Base-by-base conservation (phyloP, 495 filamentous ascomycete genomes). In the Penicillium paxilli region DNA sequence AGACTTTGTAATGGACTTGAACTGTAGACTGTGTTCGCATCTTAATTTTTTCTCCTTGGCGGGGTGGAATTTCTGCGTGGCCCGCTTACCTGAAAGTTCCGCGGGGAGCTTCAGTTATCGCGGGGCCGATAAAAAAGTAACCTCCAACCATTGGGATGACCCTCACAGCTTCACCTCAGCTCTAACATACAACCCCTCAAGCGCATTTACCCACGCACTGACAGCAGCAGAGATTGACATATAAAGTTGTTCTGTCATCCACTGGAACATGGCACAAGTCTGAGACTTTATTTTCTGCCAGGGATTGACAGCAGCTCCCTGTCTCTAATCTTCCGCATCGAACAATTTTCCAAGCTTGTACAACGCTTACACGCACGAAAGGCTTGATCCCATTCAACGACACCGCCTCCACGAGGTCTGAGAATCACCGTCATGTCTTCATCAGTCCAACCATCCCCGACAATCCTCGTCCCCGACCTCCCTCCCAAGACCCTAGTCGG, bases 401-500 rank as follows among this genome's bases (percentile, higher is more conserved):
- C 14, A 12, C 38, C n/a, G 25, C 47, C 32, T 20, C 23, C 8
- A 23, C 40, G n/a, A 23, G 21, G 9, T 11, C 10, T 21, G n/a
- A 23, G 21, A 42, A 21, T 9, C 9, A 14, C 19, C 40, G 40
- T 28, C 19, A 65, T 65, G 60, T 51, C 57, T 33, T 28, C 66
- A 19, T 57, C 62, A 19, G 40, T 67, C 17, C 62, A 67, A 12
- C 70, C 74, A 19, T 63, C 80, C 14, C 66, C 75, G 12, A 74
- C 76, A 23, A 67, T 82, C 60, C 72, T 82, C 44, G 66, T 80
- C 58, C 70, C 72, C 41, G 16, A 68, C 52, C 73, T 80, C 28
- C 78, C 79, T 12, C 68, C 77, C 5, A 75, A 73, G 48, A 79
- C 77, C 44, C 63, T 81, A 25, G 74, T 78, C 64, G 76, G 78